These are phyloP conservation scores for Pseudogymnoascus sp. DNA, from an alignment of 2,329 filamentous ascomycete species.

Conservation along the genomic window DNA sequence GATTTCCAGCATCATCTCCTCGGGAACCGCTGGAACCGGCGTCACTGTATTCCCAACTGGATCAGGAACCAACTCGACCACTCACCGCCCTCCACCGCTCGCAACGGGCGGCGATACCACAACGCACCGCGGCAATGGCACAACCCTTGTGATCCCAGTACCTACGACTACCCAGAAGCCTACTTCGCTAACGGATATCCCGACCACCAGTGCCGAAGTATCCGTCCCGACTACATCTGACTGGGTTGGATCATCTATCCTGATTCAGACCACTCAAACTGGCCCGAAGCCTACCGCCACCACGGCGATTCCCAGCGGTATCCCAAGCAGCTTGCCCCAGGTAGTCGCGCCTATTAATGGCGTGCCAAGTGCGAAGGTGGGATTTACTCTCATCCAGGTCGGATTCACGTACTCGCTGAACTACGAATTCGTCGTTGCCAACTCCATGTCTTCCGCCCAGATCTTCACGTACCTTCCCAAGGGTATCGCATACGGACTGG, in stretches of 20 bases:
- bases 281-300: not conserved
- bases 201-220: not conserved
- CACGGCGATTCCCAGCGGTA: slow-evolving; percentile 37
- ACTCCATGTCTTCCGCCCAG: slow-evolving; percentile 67
- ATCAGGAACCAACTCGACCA: not conserved
- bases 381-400: slow-evolving; percentile 69
- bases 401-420: slow-evolving; percentile 76
- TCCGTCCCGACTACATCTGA: not conserved
- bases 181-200: not conserved
- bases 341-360: slow-evolving; percentile 65
- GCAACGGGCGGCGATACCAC: not conserved
- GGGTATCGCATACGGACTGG: slow-evolving; percentile 58
- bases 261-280: not conserved
- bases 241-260: slow-evolving; percentile 5
- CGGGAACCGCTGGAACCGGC: not conserved
- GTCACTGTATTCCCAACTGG: not conserved
- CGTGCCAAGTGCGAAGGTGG: slow-evolving; percentile 43
- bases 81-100: not conserved
- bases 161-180: not conserved
- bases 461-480: slow-evolving; percentile 73
- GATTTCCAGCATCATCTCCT: not conserved
- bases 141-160: not conserved
- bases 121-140: not conserved
- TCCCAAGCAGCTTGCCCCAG: slow-evolving; percentile 63
- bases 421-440: slow-evolving; percentile 71